phyloP scores from a whole-genome alignment of 2,329 filamentous ascomycete genomes.

The Malbranchea cinnamomea region DNA sequence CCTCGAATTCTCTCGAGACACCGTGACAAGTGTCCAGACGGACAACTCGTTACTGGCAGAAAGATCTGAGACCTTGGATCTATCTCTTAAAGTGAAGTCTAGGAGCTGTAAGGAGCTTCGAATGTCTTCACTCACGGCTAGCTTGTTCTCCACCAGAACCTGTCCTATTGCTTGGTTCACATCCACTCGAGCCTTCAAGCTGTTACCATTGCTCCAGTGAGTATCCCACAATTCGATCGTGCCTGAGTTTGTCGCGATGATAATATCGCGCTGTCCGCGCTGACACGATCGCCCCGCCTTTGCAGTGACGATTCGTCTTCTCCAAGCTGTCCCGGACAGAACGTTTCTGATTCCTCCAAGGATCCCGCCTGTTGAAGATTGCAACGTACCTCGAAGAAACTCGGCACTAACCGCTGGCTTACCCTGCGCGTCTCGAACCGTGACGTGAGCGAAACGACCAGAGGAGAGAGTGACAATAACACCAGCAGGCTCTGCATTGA shows the following conservation, averaged over 20 bases:
- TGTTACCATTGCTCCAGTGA: constrained; percentile 72
- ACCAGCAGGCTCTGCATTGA: constrained; percentile 74
- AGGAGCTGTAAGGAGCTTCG: constrained; percentile 54
- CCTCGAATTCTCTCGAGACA: constrained; percentile 37
- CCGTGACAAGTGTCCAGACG: constrained; percentile 46
- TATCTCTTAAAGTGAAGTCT: constrained; percentile 55
- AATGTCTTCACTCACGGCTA: constrained; percentile 34
- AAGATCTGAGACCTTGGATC: too few relatives aligned
- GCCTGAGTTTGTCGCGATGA: constrained; percentile 64
- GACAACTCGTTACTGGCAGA: constrained; percentile 33
- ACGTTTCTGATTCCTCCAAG: constrained; percentile 69
- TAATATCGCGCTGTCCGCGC: constrained; percentile 70
- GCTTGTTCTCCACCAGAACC: constrained; percentile 43
- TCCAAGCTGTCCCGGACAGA: constrained; percentile 53
- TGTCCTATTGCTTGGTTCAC: constrained; percentile 48
- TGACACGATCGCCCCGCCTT: constrained; percentile 55
- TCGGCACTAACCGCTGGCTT: constrained; percentile 66
- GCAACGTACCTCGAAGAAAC: constrained; percentile 51
- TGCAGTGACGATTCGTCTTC: constrained; percentile 67
- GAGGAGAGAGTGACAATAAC: constrained; percentile 75
- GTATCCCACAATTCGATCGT: constrained; percentile 76
- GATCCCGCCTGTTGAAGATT: constrained; percentile 46
- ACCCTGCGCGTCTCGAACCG: constrained; percentile 71
- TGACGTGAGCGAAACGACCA: constrained; percentile 75
- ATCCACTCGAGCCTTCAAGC: constrained; percentile 57